These are phyloP conservation scores for Paramecium sonneborni DNA, from an alignment of 73 alveolate species.

Conservation along the genomic window DNA sequence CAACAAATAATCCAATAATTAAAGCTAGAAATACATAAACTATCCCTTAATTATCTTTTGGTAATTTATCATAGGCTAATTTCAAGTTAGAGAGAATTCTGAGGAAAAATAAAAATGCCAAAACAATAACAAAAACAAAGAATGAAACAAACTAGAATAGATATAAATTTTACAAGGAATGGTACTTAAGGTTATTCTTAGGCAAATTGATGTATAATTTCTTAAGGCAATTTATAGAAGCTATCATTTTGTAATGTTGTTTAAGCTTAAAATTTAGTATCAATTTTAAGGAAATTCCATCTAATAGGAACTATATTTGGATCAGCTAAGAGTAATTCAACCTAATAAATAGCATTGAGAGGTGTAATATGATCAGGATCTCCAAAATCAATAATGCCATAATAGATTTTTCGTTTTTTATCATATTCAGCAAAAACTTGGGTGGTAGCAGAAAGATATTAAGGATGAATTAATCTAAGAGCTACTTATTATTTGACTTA, in stretches of 20 bases:
- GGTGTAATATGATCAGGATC: slow-evolving; percentile 53
- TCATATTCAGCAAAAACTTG: slow-evolving; percentile 46
- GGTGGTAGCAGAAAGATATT: neutral
- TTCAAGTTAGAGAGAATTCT: neutral
- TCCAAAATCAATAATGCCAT: slow-evolving; percentile 46
- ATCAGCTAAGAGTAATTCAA: slow-evolving; percentile 25
- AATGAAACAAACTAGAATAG: slow-evolving; percentile 25
- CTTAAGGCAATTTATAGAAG: neutral
- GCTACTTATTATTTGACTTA: neutral
- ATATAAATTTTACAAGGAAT: neutral
- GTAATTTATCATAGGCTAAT: neutral
- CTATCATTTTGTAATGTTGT: neutral
- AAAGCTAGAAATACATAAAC: neutral
- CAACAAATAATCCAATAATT: neutral
- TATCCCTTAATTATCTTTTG: neutral
- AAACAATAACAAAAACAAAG: neutral
- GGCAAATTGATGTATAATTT: slow-evolving; percentile 6
- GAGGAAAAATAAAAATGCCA: slow-evolving; percentile 12
- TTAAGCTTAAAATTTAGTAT: slow-evolving; percentile 32
- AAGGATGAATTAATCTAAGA: slow-evolving; percentile 19
- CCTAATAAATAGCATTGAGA: neutral
- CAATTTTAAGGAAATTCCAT: slow-evolving; percentile 18
- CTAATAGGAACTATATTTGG: neutral
- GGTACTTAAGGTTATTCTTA: neutral
- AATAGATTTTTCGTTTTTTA: neutral